Conservation (phyloP, 441 rosid species). For the Melastoma candidum region DNA sequence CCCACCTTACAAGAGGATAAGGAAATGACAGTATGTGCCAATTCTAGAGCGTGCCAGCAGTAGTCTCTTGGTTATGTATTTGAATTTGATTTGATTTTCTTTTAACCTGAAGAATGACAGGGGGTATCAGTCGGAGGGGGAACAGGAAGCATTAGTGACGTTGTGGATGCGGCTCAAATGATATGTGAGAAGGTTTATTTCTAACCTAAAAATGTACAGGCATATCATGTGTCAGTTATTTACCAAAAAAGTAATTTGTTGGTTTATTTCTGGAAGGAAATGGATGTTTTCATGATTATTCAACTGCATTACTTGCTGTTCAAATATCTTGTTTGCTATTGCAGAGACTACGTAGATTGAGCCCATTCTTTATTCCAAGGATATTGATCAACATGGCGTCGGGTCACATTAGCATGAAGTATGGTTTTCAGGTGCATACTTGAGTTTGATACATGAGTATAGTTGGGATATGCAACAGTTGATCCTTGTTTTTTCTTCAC, state of each 20-base stretch:
- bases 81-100: constrained; percentile 10
- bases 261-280: constrained; percentile 7
- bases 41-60: constrained; percentile 4
- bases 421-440: constrained; percentile 75
- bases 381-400: constrained; percentile 93
- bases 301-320: neutral
- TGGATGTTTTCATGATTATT: neutral
- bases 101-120: constrained; percentile 40
- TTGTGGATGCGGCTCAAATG: constrained; percentile 80
- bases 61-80: neutral
- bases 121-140: constrained; percentile 97
- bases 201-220: neutral
- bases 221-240: constrained; percentile 1
- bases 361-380: constrained; percentile 87
- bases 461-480: neutral
- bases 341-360: constrained; percentile 79
- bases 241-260: neutral
- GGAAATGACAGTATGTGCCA: constrained; percentile 60
- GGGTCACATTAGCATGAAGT: constrained; percentile 90
- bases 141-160: constrained; percentile 81
- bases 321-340: constrained; percentile 18
- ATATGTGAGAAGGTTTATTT: constrained; percentile 69
- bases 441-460: neutral
- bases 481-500: neutral
- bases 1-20: constrained; percentile 57